phyloP scores from a whole-genome alignment of 208 protist species.

The Trypanosoma conorhini region DNA sequence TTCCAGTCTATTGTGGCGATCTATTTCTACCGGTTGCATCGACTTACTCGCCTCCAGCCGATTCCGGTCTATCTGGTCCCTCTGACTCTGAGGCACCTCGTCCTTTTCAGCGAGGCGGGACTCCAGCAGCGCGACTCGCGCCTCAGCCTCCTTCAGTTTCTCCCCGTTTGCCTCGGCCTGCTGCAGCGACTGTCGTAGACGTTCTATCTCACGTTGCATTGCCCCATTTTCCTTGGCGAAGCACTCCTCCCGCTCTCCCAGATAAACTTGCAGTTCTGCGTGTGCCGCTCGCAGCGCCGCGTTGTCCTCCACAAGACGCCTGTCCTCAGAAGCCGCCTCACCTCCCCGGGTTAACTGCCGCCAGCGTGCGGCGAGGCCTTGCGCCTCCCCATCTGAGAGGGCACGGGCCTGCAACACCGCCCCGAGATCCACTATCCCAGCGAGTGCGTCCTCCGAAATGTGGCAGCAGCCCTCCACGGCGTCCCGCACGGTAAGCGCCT shows the following conservation, averaged over 20 bases:
- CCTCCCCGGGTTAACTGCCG: neutral
- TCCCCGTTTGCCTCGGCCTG: neutral
- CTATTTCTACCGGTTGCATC: neutral
- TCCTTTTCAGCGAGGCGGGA: slow-evolving; percentile 3
- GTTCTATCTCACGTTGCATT: slow-evolving; percentile 13
- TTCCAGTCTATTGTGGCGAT: neutral
- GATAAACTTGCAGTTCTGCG: neutral
- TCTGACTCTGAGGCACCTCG: neutral
- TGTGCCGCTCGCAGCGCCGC: neutral
- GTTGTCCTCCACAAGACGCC: slow-evolving; percentile 9
- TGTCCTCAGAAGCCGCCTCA: neutral
- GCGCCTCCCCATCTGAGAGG: slow-evolving; percentile 17
- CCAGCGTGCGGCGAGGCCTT: slow-evolving; percentile 1
- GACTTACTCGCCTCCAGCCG: neutral
- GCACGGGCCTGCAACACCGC: slow-evolving; percentile 9
- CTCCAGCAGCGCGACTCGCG: slow-evolving; percentile 9
- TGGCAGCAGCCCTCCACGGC: slow-evolving; percentile 16
- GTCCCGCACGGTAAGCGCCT: slow-evolving; percentile 25
- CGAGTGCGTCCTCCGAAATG: neutral
- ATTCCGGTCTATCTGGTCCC: neutral
- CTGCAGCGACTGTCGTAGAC: slow-evolving; percentile 3
- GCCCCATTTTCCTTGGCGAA: slow-evolving; percentile 14
- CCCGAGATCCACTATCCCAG: neutral
- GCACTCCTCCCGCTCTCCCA: slow-evolving; percentile 9
- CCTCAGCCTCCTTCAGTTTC: slow-evolving; percentile 2